Percentiles rank a stretch among this genome's conserved stretches.
These are phyloP conservation scores for Zea luxurians DNA, from an alignment of 176 grass and related monocot genomes.

Conservation along the genomic window DNA sequence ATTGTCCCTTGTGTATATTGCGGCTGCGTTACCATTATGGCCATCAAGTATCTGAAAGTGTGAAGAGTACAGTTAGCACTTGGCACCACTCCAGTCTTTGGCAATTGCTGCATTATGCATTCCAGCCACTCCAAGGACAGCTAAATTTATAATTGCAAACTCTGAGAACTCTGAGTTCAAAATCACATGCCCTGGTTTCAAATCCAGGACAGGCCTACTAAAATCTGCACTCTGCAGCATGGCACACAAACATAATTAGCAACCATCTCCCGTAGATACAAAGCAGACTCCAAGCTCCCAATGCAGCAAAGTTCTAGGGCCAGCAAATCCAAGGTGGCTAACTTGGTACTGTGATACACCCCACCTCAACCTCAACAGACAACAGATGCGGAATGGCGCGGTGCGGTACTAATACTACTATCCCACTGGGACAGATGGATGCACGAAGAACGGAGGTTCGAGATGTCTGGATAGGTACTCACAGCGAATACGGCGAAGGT, in stretches of 20 bases:
- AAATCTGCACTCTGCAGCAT: slow-evolving; percentile 33
- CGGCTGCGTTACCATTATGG: slow-evolving; percentile 87
- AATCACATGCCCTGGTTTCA: neutral
- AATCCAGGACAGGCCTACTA: slow-evolving; percentile 15
- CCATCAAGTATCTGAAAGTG: slow-evolving; percentile 79
- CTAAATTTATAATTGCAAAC: neutral
- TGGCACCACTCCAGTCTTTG: neutral
- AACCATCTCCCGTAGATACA: slow-evolving; percentile 1
- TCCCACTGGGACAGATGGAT: neutral
- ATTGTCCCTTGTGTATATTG: slow-evolving; percentile 96
- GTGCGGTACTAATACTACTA: neutral
- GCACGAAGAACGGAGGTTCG: neutral
- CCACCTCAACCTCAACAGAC: neutral
- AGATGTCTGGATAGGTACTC: slow-evolving; percentile 6
- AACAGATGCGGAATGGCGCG: slow-evolving; percentile 11
- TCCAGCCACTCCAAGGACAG: neutral
- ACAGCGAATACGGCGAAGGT: slow-evolving; percentile 88
- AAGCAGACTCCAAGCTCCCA: slow-evolving; percentile 26
- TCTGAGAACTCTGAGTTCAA: slow-evolving; percentile 20
- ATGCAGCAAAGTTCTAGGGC: slow-evolving; percentile 7
- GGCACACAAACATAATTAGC: neutral
- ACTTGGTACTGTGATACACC: neutral
- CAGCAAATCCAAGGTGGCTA: slow-evolving; percentile 5
- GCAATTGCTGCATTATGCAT: neutral
- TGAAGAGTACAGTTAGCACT: neutral